phyloP scores from a whole-genome alignment of 768 basidiomycete species.

The Hypsizygus marmoreus region DNA sequence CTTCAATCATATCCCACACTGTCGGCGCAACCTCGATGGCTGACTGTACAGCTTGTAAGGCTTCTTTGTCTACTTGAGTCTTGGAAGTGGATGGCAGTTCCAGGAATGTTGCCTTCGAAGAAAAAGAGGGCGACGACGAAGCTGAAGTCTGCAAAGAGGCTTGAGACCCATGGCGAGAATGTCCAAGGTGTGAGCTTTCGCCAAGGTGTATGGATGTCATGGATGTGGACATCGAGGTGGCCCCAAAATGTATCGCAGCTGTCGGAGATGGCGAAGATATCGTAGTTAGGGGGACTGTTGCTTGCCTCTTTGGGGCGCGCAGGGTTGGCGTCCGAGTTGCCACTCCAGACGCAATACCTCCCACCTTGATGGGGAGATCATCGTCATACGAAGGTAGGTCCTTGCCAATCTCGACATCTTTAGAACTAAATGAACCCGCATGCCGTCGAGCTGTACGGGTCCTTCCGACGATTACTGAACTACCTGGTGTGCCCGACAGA shows the following conservation, averaged over 20 bases:
- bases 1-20: conserved; percentile 83
- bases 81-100: conserved; percentile 58
- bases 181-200: conserved; percentile 22
- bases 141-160: conserved; percentile 36
- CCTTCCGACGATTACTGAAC: conserved; percentile 31
- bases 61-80: conserved; percentile 74
- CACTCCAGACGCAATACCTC: conserved; percentile 37
- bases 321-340: conserved; percentile 40
- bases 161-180: conserved; percentile 44
- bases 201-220: conserved; percentile 10
- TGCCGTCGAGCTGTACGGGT: conserved; percentile 71
- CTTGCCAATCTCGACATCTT: conserved; percentile 90
- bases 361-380: conserved; percentile 35
- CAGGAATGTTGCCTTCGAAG: conserved; percentile 37
- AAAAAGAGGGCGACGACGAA: conserved; percentile 39
- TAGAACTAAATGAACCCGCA: conserved; percentile 93
- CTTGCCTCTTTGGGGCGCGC: conserved; percentile 53
- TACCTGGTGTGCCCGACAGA: conserved; percentile 20
- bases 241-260: conserved; percentile 44
- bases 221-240: conserved; percentile 23
- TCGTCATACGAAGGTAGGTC: conserved; percentile 72
- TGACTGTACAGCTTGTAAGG: conserved; percentile 73
- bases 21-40: conserved; percentile 80
- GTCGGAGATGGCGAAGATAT: conserved; percentile 28
- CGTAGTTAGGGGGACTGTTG: conserved; percentile 37